Base-by-base conservation (phyloP, 208 protist genomes). In the Vickermania ingenoplastis region DNA sequence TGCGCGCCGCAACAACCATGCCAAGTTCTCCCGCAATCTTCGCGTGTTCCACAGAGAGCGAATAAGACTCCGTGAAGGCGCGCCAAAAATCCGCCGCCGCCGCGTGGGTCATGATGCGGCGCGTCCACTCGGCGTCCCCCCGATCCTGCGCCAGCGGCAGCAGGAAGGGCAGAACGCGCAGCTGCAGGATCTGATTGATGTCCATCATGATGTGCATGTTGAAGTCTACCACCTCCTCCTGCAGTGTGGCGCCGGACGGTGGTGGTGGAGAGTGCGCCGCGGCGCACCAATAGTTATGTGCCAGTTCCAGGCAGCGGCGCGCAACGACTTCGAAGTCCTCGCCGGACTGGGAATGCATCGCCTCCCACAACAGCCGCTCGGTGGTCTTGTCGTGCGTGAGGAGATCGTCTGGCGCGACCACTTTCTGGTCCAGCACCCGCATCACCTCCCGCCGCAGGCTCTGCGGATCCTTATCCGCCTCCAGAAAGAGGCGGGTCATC, bases 311-410 rank as follows among this genome's bases (percentile, higher is more conserved):
- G 11, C 79, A 71, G 14, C 68, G 51, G 21, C 57, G 59, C 25
- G 86, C 62, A 3, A 77, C 75, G 0, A 22, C 49, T 21, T 69
- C 49, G 71, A 76, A 75, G 59, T 81, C 85, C 0, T 71, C 67
- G 17, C 60, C 31, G 2, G 69, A 74, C 51, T 65, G 49, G 4
- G 79, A 76, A 61, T 87, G 79, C 85, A 92, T 92, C 3, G 85
- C 81, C 57, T 79, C 72, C 85, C 85, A 89, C 73, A 92, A 65
- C 23, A 92, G 60, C 23, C 61, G 36, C 69, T 92, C 85, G n/a
- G 81, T 76, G 22, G 70, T 22, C 11, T 62, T 59, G 57, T 87
- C 83, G 59, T 86, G 78, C 30, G 81, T 92, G 23, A 92, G 74
- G 25, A 86, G 62, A 41, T 73, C 59, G 14, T 60, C 62, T 45